Percentiles rank a stretch among this genome's conserved stretches.
These are phyloP conservation scores for Albugo candida DNA, from an alignment of 352 stramenopile species.

Conservation along the genomic window DNA sequence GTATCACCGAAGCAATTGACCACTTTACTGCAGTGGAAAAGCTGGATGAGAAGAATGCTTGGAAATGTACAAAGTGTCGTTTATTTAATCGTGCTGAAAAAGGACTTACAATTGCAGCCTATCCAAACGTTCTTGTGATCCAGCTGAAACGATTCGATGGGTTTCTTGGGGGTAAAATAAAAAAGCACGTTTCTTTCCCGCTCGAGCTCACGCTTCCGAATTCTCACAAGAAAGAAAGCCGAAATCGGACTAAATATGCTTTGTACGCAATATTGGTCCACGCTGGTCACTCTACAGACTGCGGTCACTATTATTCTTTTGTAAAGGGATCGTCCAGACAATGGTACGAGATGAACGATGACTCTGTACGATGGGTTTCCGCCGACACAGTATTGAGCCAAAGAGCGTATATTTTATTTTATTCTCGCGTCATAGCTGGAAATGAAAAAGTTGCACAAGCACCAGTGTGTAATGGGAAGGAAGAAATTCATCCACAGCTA, in stretches of 20 bases:
- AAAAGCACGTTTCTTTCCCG: conserved; percentile 67
- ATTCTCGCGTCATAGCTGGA: conserved; percentile 42
- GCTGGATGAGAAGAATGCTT: conserved; percentile 70
- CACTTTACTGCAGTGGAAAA: conserved; percentile 71
- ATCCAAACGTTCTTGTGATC: conserved; percentile 74
- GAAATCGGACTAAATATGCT: conserved; percentile 35
- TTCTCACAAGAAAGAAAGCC: conserved; percentile 38
- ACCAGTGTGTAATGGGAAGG: conserved; percentile 5
- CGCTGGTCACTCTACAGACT: conserved; percentile 71
- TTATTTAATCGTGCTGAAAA: conserved; percentile 68
- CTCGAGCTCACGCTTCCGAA: conserved; percentile 39
- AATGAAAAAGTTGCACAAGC: conserved; percentile 12
- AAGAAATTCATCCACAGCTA: neutral
- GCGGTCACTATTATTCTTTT: conserved; percentile 83
- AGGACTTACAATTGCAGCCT: conserved; percentile 49
- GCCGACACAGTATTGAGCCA: conserved; percentile 73
- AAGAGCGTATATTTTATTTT: conserved; percentile 84
- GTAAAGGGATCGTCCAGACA: conserved; percentile 72
- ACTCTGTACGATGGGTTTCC: conserved; percentile 69
- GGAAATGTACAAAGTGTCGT: conserved; percentile 68
- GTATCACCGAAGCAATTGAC: conserved; percentile 43
- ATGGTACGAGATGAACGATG: conserved; percentile 88
- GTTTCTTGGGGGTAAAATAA: conserved; percentile 74
- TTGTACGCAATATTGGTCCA: conserved; percentile 76
- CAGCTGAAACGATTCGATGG: conserved; percentile 82